Evolutionary conservation across 2,329 filamentous ascomycete genomes (phyloP), one percentile per base, ranked within the genome.

Genomic region (Aspergillus sergii): DNA sequence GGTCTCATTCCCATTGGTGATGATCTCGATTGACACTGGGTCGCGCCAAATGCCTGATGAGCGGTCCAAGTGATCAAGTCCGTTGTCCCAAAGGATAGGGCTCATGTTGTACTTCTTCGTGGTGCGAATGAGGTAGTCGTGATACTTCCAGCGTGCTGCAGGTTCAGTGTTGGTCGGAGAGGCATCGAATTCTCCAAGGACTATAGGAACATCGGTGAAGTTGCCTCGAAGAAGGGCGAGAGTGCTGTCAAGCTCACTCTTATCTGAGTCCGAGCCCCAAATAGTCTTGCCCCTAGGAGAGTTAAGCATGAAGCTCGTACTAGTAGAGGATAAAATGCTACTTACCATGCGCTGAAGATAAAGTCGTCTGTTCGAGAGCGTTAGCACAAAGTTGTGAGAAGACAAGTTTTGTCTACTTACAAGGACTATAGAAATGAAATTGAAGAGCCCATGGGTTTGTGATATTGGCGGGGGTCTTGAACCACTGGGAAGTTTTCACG

Each of bases 71-170:
- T 85, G 83, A 66, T 88, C 86, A 2, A 79, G 71, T 0, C 86
- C 85, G 62, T 88, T 88, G 69, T 89, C 86, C 86, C 86, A 89
- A 7, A 88, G 71, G 1, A 88, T 76, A 4, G 82, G 79, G 1
- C 82, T 74, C 9, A 84, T 85, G 64, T 83, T 78, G 67, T 86
- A 83, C 53, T 82, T 79, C 1, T 75, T 78, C 0, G 83, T 82
- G 0, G 80, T 82, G 32, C 81, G 80, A 23, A 83, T 73, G 59
- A 89, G 78, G 63, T 81, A 80, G 71, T 88, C 85, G 59, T 82
- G 84, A 70, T 86, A 89, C 61, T 83, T 83, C 83, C 86, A 88
- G 53, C 85, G 78, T 1, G 83, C 85, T 0, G 84, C 83, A 0
- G 82, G 80, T 70, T 89, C 87, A 1, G 83, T 84, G 56, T 80